phyloP scores from a whole-genome alignment of 179 eudicot species.

The Camellia oleifera region DNA sequence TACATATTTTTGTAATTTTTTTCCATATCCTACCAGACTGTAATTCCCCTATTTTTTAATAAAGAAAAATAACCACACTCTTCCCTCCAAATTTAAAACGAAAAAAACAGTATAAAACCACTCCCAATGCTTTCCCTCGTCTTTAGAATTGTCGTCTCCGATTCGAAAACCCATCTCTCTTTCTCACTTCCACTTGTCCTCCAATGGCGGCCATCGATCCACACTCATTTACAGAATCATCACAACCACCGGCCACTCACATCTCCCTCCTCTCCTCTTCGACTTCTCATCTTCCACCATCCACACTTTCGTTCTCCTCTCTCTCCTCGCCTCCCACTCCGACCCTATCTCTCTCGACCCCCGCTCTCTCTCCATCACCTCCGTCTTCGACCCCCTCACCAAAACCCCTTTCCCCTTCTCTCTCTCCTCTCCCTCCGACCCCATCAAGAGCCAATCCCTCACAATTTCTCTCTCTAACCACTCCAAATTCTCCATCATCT shows the following conservation, averaged over 20 bases:
- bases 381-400: slow-evolving; percentile 41
- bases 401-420: slow-evolving; percentile 21
- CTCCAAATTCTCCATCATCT: slow-evolving; percentile 28
- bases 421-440: slow-evolving; percentile 11
- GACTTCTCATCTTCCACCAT: slow-evolving; percentile 63
- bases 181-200: not conserved
- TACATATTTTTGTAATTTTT: too few species aligned
- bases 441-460: slow-evolving; percentile 49
- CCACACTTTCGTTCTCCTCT: slow-evolving; percentile 51
- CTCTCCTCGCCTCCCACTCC: slow-evolving; percentile 55
- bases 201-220: slow-evolving; percentile 76
- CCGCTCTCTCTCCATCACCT: slow-evolving; percentile 51
- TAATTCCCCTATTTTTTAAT: too few species aligned
- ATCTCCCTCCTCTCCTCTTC: slow-evolving; percentile 74
- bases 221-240: slow-evolving; percentile 73
- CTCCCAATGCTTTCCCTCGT: too few species aligned
- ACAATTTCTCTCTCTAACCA: slow-evolving; percentile 39
- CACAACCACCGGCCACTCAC: slow-evolving; percentile 77
- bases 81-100: too few species aligned
- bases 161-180: not conserved
- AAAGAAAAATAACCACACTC: too few species aligned
- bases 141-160: not conserved
- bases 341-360: slow-evolving; percentile 64
- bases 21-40: too few species aligned
- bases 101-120: too few species aligned